Conservation (phyloP, 2,329 filamentous ascomycete species). For the Thielaviopsis punctulata region DNA sequence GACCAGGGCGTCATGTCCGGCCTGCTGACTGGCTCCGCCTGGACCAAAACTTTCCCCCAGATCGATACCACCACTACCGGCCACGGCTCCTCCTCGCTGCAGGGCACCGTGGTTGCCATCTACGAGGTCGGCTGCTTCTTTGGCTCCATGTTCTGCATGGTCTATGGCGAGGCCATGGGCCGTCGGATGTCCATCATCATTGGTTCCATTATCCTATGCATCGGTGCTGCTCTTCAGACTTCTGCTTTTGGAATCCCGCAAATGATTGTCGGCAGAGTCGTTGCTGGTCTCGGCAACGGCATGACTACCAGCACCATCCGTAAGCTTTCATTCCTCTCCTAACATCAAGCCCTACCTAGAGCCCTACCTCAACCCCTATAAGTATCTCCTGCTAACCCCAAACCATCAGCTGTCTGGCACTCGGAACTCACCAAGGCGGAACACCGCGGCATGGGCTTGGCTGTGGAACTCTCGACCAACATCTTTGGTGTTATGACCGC, state of each 20-base stretch:
- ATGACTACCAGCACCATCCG: constrained; percentile 18
- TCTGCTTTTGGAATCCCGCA: constrained; percentile 29
- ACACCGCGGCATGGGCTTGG: constrained; percentile 31
- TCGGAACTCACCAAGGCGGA: constrained; percentile 33
- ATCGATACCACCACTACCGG: constrained; percentile 24
- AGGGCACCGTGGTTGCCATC: constrained; percentile 47
- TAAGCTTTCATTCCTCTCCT: not conserved
- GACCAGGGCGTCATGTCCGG: constrained; percentile 61
- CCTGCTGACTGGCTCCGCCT: constrained; percentile 41
- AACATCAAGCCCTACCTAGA: not conserved
- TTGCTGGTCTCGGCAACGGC: not conserved
- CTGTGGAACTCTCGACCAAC: constrained; percentile 34
- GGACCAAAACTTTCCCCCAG: constrained; percentile 22
- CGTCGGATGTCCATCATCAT: constrained; percentile 41
- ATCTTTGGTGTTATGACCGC: constrained; percentile 34
- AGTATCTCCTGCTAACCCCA: constrained; percentile 39
- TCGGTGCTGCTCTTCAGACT: constrained; percentile 42
- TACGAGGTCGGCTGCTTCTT: constrained; percentile 28
- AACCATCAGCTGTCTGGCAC: constrained; percentile 44
- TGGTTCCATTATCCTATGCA: constrained; percentile 35
- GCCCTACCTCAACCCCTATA: constrained; percentile 24
- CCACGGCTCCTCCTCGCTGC: constrained; percentile 25
- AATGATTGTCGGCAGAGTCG: constrained; percentile 20
- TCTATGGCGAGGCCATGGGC: constrained; percentile 42
- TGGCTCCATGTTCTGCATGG: constrained; percentile 19